Percentiles rank a stretch among this genome's conserved stretches.
Conservation (phyloP, 176 grass and related monocot species). For the Avena eriantha region DNA sequence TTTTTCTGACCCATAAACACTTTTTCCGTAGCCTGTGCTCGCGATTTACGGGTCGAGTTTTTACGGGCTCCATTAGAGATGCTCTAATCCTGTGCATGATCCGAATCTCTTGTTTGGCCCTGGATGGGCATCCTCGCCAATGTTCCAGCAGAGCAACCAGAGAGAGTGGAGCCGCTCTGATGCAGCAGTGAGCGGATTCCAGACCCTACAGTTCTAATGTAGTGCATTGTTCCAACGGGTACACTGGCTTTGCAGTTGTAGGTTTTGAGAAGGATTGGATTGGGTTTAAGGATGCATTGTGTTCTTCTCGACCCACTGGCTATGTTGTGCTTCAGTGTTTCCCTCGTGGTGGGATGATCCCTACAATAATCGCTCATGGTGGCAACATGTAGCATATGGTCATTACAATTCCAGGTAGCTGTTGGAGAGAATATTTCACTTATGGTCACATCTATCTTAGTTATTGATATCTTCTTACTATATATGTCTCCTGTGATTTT, state of each 20-base stretch:
- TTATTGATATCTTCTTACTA: too few relatives aligned
- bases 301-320: not conserved
- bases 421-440: not conserved
- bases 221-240: constrained; percentile 3
- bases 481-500: not conserved
- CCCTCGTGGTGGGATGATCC: not conserved
- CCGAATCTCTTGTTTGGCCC: constrained; percentile 48
- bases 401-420: not conserved
- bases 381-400: not conserved
- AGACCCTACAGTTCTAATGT: constrained; percentile 34
- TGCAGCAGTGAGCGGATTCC: constrained; percentile 40
- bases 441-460: not conserved
- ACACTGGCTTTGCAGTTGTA: constrained; percentile 44
- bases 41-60: too few relatives aligned
- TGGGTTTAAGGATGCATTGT: constrained; percentile 58
- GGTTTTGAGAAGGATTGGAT: constrained; percentile 54
- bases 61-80: too few relatives aligned
- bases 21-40: too few relatives aligned
- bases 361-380: not conserved
- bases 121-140: constrained; percentile 62
- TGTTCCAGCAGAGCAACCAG: constrained; percentile 26
- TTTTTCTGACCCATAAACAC: too few relatives aligned
- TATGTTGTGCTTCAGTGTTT: not conserved
- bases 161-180: constrained; percentile 26
- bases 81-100: constrained; percentile 34